A percentile compares a stretch with the other conserved stretches of the same genome.
Conservation (phyloP, 1,284 basidiomycete species). For the Microbotryum violaceum region DNA sequence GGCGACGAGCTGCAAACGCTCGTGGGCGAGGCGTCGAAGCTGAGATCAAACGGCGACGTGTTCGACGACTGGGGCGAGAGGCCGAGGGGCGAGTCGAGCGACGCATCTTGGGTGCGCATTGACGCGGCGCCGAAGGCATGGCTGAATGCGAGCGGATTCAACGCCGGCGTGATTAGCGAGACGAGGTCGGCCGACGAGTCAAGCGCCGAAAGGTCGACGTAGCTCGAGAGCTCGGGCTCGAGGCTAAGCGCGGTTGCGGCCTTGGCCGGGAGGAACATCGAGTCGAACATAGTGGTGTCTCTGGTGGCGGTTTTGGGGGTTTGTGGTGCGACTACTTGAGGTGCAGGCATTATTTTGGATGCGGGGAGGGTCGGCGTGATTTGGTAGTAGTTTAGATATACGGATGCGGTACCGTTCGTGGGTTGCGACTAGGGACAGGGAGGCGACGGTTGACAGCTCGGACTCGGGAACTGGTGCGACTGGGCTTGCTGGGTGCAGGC, state of each 20-base stretch:
- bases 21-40: neutral
- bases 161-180: too few relatives aligned
- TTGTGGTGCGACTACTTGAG: neutral
- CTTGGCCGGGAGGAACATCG: conserved; percentile 10
- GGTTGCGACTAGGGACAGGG: neutral
- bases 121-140: conserved; percentile 8
- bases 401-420: neutral
- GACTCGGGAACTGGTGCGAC: too few relatives aligned
- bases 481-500: neutral
- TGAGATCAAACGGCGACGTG: conserved; percentile 24
- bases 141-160: conserved; percentile 1
- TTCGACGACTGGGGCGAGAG: conserved; percentile 20
- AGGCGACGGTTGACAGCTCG: neutral
- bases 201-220: conserved; percentile 26
- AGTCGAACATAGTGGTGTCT: conserved; percentile 4
- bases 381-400: neutral
- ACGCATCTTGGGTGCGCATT: conserved; percentile 19
- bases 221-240: conserved; percentile 25
- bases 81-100: conserved; percentile 31
- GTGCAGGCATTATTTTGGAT: neutral
- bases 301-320: conserved; percentile 11
- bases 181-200: neutral
- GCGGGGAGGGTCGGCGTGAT: neutral
- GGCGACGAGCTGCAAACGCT: neutral
- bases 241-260: conserved; percentile 5